These are phyloP conservation scores for Cladosporium sp. DNA, from an alignment of 2,329 filamentous ascomycete genomes.

Conservation along the genomic window DNA sequence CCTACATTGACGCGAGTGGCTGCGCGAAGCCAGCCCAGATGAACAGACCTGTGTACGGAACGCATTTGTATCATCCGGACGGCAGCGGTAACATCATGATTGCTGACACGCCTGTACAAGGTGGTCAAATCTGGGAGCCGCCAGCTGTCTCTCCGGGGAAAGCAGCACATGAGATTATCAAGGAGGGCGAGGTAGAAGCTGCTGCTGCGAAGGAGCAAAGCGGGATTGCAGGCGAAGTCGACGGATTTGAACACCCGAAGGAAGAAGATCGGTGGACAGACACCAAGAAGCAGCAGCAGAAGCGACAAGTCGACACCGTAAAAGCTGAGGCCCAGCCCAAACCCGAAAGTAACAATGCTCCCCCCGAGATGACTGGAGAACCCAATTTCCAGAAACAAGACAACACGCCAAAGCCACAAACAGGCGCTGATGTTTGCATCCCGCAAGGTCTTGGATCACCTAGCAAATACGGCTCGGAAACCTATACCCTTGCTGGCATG, in stretches of 20 bases:
- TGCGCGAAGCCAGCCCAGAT: conserved; percentile 57
- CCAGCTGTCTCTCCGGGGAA: background rate
- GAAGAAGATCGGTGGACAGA: conserved; percentile 15
- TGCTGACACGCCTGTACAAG: conserved; percentile 18
- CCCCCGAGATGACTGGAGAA: background rate
- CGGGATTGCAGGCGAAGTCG: conserved; percentile 1
- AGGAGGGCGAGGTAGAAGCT: background rate
- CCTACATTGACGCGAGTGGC: conserved; percentile 74
- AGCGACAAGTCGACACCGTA: conserved; percentile 18
- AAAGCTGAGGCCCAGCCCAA: background rate
- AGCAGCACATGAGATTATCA: conserved; percentile 10
- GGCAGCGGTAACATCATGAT: conserved; percentile 27
- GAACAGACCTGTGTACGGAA: conserved; percentile 14
- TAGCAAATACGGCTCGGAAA: conserved; percentile 47
- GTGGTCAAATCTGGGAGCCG: background rate
- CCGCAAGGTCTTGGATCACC: conserved; percentile 59
- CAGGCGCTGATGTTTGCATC: conserved; percentile 45
- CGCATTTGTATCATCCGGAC: conserved; percentile 18
- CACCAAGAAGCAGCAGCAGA: conserved; percentile 14
- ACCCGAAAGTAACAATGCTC: background rate
- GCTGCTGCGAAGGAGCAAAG: conserved; percentile 14
- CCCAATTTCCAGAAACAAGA: conserved; percentile 2
- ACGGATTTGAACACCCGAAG: conserved; percentile 9
- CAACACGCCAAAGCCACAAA: background rate
- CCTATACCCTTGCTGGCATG: conserved; percentile 57